phyloP scores from a whole-genome alignment of 148 eudicot genomes.

The Rhododendron kiyosumense region DNA sequence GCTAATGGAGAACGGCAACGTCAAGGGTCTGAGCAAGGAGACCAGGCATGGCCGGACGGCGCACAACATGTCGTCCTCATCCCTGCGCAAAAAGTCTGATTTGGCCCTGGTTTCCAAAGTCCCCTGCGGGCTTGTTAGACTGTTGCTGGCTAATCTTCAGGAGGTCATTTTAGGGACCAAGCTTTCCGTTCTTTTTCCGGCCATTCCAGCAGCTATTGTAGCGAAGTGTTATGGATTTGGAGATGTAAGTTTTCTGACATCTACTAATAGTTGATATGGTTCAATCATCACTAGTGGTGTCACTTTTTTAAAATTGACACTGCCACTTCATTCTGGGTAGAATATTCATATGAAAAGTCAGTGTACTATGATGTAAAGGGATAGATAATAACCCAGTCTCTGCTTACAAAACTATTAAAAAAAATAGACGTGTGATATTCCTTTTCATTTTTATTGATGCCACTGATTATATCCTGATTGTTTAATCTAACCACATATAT shows the following conservation, averaged over 20 bases:
- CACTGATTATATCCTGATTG: background rate
- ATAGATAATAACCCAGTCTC: background rate
- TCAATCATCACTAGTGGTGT: background rate
- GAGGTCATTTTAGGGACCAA: conserved; percentile 77
- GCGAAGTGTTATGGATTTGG: conserved; percentile 42
- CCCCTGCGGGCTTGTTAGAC: conserved; percentile 23
- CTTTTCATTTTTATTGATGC: background rate
- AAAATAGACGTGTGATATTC: too few species aligned
- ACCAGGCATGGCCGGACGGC: conserved; percentile 44
- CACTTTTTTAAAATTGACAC: background rate
- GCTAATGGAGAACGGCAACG: conserved; percentile 48
- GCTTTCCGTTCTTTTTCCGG: conserved; percentile 51
- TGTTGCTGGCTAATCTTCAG: conserved; percentile 47
- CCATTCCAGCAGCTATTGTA: conserved; percentile 59
- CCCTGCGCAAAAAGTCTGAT: conserved; percentile 59
- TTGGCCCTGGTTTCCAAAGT: conserved; percentile 39
- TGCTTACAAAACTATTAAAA: background rate
- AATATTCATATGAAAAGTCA: background rate
- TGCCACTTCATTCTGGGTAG: background rate
- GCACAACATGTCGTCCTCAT: conserved; percentile 58
- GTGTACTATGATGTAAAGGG: background rate
- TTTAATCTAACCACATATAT: background rate
- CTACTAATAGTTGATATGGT: background rate
- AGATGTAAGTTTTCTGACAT: conserved; percentile 33
- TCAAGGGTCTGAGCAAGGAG: conserved; percentile 36